phyloP scores from a whole-genome alignment of 257 asterid genomes.

The Rauvolfia tetraphylla region DNA sequence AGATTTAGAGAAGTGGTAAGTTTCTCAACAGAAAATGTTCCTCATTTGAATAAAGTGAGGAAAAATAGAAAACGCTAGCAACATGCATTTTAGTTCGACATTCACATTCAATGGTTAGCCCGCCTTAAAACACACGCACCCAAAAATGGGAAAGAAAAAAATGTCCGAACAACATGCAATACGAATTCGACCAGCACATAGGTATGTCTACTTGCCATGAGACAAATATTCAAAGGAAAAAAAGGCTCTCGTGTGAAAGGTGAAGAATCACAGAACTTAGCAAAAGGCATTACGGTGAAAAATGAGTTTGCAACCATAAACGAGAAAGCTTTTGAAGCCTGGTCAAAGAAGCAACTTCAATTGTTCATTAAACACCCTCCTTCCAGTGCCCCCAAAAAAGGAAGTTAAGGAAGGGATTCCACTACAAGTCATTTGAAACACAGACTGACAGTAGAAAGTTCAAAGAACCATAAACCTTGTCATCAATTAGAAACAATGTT shows the following conservation, averaged over 20 bases:
- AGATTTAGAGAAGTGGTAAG: neutral
- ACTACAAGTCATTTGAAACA: neutral
- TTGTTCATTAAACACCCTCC: neutral
- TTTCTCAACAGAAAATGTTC: neutral
- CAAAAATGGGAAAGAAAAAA: too few relatives aligned
- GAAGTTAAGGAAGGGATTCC: neutral
- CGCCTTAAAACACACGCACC: too few relatives aligned
- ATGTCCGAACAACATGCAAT: too few relatives aligned
- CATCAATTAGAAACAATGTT: neutral
- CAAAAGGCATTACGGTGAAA: too few relatives aligned
- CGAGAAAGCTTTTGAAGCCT: neutral
- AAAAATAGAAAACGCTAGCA: too few relatives aligned
- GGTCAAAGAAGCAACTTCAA: neutral
- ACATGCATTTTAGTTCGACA: neutral
- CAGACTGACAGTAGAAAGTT: neutral
- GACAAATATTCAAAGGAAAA: neutral
- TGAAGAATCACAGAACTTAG: neutral
- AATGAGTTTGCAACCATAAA: neutral
- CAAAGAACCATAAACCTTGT: neutral
- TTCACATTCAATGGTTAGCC: neutral
- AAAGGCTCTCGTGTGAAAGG: neutral
- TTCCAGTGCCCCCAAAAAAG: too few relatives aligned
- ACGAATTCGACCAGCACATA: neutral
- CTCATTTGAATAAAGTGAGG: neutral
- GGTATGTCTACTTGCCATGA: neutral